phyloP scores from a whole-genome alignment of 805 yeast genomes.

The Pichia kluyveri region DNA sequence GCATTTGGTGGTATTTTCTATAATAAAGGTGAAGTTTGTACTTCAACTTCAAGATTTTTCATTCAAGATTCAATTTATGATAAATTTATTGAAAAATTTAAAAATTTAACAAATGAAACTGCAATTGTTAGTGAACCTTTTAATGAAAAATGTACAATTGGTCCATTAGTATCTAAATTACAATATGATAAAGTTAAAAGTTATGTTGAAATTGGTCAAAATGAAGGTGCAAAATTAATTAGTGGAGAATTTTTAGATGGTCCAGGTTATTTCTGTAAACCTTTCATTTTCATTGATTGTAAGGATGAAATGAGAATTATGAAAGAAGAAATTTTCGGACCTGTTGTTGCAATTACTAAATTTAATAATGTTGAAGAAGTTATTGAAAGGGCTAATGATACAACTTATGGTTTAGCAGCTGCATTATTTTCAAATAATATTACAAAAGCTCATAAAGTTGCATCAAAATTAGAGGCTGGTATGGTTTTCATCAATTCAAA shows the following conservation, averaged over 20 bases:
- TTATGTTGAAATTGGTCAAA: conserved; percentile 56
- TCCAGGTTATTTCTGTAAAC: conserved; percentile 61
- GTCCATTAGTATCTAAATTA: conserved; percentile 61
- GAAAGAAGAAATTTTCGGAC: conserved; percentile 74
- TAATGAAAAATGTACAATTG: conserved; percentile 55
- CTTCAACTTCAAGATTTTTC: conserved; percentile 38
- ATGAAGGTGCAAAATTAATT: conserved; percentile 60
- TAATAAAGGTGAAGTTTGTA: conserved; percentile 41
- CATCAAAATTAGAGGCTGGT: conserved; percentile 60
- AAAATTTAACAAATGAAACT: conserved; percentile 28
- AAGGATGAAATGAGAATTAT: conserved; percentile 54
- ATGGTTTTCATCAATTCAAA: conserved; percentile 54
- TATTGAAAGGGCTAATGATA: conserved; percentile 53
- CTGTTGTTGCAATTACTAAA: conserved; percentile 63
- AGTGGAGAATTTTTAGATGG: conserved; percentile 56
- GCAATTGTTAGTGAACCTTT: conserved; percentile 62
- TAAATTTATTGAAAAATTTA: conserved; percentile 30
- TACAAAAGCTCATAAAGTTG: conserved; percentile 51
- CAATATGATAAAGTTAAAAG: conserved; percentile 62
- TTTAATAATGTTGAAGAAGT: conserved; percentile 60
- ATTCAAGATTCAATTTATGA: conserved; percentile 36
- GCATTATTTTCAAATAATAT: conserved; percentile 62
- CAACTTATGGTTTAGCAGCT: conserved; percentile 71
- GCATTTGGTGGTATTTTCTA: conserved; percentile 37
- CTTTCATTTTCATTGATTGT: conserved; percentile 66